Conservation (phyloP, 2,329 filamentous ascomycete species). For the Apiospora marii region DNA sequence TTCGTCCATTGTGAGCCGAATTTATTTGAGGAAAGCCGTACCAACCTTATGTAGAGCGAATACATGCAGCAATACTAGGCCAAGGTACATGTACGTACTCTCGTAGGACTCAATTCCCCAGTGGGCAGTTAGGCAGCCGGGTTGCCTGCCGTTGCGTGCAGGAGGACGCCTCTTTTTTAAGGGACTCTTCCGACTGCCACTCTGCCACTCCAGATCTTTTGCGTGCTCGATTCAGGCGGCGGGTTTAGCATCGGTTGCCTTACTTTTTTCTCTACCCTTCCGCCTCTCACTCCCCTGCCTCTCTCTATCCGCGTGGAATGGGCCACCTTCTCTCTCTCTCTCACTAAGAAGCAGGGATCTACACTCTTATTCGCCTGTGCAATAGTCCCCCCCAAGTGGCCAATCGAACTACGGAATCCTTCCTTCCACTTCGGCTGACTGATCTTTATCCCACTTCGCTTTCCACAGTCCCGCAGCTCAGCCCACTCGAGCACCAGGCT, state of each 20-base stretch:
- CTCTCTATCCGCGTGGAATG: constrained; percentile 2
- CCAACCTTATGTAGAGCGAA: not conserved
- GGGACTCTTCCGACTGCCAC: not conserved
- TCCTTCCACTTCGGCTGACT: constrained; percentile 8
- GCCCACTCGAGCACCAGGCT: constrained; percentile 11
- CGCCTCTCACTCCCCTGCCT: not conserved
- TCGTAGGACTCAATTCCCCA: not conserved
- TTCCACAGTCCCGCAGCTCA: constrained; percentile 4
- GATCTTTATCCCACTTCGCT: constrained; percentile 19
- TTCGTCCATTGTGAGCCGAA: not conserved
- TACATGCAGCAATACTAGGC: not conserved
- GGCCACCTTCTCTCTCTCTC: not conserved
- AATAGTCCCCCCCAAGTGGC: not conserved
- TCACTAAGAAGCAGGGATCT: not conserved
- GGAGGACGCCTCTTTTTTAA: constrained; percentile 2
- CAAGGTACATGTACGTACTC: not conserved
- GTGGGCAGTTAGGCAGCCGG: not conserved
- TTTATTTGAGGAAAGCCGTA: not conserved
- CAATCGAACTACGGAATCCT: not conserved
- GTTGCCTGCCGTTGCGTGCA: not conserved
- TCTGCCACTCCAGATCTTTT: constrained; percentile 10
- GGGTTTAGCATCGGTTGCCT: constrained; percentile 2
- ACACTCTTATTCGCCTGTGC: not conserved
- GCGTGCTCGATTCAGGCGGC: not conserved
- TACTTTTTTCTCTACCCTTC: constrained; percentile 13